Percentiles rank a stretch among this genome's conserved stretches.
Evolutionary conservation across 2,329 filamentous ascomycete genomes (phyloP).

Genomic region (Periconia digitata): DNA sequence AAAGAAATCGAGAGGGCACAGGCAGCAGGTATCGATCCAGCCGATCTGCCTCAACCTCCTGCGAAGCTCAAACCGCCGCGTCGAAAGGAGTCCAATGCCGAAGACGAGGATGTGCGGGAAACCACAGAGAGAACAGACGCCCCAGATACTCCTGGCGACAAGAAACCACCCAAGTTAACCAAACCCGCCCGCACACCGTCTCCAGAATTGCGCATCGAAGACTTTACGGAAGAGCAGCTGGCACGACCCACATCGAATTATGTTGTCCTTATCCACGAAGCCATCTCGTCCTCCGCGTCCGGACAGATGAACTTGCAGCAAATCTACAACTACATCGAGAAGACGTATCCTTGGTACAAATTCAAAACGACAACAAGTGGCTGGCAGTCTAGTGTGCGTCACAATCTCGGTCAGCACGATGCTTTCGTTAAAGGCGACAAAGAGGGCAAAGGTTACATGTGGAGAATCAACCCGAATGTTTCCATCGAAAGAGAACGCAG

Average conservation of each 20-base stretch:
- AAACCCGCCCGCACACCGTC: slow-evolving; percentile 59
- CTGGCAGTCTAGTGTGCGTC: slow-evolving; percentile 68
- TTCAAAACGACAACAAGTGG: slow-evolving; percentile 61
- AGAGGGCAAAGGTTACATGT: slow-evolving; percentile 65
- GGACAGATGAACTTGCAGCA: slow-evolving; percentile 65
- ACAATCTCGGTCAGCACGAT: slow-evolving; percentile 62
- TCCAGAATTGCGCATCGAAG: slow-evolving; percentile 63
- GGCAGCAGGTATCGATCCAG: slow-evolving; percentile 41
- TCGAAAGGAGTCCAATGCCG: slow-evolving; percentile 43
- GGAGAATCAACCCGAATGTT: slow-evolving; percentile 61
- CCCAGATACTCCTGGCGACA: slow-evolving; percentile 39
- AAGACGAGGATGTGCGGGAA: slow-evolving; percentile 37
- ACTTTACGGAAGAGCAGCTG: slow-evolving; percentile 73
- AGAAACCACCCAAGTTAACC: slow-evolving; percentile 50
- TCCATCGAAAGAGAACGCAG: slow-evolving; percentile 61
- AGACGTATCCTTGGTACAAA: slow-evolving; percentile 66
- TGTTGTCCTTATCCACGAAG: slow-evolving; percentile 65
- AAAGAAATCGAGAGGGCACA: slow-evolving; percentile 50
- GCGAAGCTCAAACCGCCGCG: slow-evolving; percentile 39
- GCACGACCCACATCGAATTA: slow-evolving; percentile 68
- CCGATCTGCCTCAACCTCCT: slow-evolving; percentile 35
- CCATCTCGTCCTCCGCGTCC: slow-evolving; percentile 57
- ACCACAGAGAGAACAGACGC: slow-evolving; percentile 42
- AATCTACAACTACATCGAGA: slow-evolving; percentile 65
- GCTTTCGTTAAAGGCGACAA: slow-evolving; percentile 63